These are phyloP conservation scores for Thymus quinquecostatus DNA, from an alignment of 257 asterid genomes.

Conservation along the genomic window DNA sequence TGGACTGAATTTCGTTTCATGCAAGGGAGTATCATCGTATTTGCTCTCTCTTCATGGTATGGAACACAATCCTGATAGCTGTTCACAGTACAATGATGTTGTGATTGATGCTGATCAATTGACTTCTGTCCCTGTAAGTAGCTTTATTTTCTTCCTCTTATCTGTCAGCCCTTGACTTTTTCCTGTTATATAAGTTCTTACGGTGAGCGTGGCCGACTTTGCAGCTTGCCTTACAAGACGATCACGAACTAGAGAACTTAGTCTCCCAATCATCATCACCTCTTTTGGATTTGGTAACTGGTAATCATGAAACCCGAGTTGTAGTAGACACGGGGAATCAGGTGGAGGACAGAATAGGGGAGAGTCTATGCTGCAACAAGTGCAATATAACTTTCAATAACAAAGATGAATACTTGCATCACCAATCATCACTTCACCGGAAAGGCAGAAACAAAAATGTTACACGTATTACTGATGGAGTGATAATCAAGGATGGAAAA, in stretches of 20 bases:
- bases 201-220: conserved; percentile 44
- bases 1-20: conserved; percentile 74
- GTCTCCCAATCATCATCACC: conserved; percentile 40
- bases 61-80: conserved; percentile 34
- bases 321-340: conserved; percentile 33
- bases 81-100: conserved; percentile 35
- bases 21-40: conserved; percentile 77
- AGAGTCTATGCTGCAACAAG: conserved; percentile 44
- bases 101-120: conserved; percentile 36
- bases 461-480: conserved; percentile 62
- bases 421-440: conserved; percentile 54
- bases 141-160: conserved; percentile 3
- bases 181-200: conserved; percentile 23
- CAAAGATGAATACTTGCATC: conserved; percentile 55
- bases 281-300: conserved; percentile 32
- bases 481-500: conserved; percentile 65
- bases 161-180: neutral
- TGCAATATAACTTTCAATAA: conserved; percentile 47
- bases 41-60: conserved; percentile 61
- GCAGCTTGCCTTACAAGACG: conserved; percentile 44
- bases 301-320: conserved; percentile 44
- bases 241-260: conserved; percentile 34
- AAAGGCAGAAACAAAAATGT: conserved; percentile 51
- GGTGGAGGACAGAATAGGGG: conserved; percentile 45
- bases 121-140: conserved; percentile 43